Evolutionary conservation across 345 rosid species (phyloP).

Genomic region (Stellera chamaejasme): DNA sequence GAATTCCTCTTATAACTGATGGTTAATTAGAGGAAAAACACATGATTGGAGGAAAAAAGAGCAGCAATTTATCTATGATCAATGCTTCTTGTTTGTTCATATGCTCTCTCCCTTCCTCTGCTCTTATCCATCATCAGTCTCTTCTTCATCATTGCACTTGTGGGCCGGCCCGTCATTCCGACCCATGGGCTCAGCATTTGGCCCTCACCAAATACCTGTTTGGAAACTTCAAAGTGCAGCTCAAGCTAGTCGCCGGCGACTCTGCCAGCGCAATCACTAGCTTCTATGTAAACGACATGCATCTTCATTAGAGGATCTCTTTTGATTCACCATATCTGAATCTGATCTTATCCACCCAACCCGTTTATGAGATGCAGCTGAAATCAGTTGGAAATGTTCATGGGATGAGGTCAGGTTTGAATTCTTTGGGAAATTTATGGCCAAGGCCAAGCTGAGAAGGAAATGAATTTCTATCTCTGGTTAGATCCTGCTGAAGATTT

Average conservation of each 20-base stretch:
- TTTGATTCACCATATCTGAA: no score
- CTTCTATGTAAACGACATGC: slow-evolving; percentile 40
- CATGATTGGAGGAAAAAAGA: no score
- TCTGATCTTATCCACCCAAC: no score
- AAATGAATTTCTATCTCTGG: slow-evolving; percentile 41
- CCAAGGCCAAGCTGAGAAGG: slow-evolving; percentile 47
- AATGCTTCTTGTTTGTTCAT: no score
- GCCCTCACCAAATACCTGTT: slow-evolving; percentile 24
- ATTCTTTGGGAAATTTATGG: slow-evolving; percentile 40
- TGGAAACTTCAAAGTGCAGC: slow-evolving; percentile 35
- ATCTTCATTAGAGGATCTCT: no score
- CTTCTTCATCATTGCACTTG: no score
- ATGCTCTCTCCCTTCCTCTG: no score
- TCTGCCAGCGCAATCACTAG: slow-evolving; percentile 51
- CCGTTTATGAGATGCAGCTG: slow-evolving; percentile 44
- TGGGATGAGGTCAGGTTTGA: slow-evolving; percentile 67
- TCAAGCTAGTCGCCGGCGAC: slow-evolving; percentile 52
- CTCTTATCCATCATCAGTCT: no score
- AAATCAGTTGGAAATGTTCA: slow-evolving; percentile 34
- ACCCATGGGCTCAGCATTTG: no score
- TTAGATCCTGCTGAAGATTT: slow-evolving; percentile 45
- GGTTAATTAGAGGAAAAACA: no score
- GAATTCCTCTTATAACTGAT: no score
- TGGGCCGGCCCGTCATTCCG: slow-evolving; percentile 35
- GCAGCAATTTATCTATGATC: no score